These are phyloP conservation scores for Fallopia convolvulus DNA, from an alignment of 148 eudicot genomes.

Conservation along the genomic window DNA sequence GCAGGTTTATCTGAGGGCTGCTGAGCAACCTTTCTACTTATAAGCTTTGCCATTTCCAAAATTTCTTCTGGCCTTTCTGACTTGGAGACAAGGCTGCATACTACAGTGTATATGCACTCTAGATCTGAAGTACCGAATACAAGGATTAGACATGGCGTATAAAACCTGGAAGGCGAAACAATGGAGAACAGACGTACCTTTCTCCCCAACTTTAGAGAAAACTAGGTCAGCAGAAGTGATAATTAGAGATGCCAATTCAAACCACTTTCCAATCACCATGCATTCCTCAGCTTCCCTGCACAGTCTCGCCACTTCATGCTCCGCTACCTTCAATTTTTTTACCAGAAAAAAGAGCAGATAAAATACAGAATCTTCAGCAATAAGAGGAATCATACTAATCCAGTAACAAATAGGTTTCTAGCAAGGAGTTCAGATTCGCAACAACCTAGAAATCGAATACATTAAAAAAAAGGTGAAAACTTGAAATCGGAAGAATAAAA, in stretches of 20 bases:
- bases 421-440: not conserved
- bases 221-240: constrained; percentile 79
- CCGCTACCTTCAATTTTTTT: constrained; percentile 49
- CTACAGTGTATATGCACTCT: constrained; percentile 78
- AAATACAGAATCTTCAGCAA: not conserved
- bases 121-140: constrained; percentile 36
- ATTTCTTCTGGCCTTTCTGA: constrained; percentile 64
- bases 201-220: constrained; percentile 66
- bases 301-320: constrained; percentile 52
- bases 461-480: not conserved
- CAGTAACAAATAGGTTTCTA: not conserved
- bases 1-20: constrained; percentile 85
- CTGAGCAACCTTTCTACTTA: constrained; percentile 57
- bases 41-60: constrained; percentile 73
- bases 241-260: constrained; percentile 73
- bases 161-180: not conserved
- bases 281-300: constrained; percentile 75
- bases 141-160: not conserved
- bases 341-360: not conserved
- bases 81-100: constrained; percentile 68
- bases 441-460: not conserved
- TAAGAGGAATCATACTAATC: not conserved
- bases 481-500: not conserved
- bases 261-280: constrained; percentile 55
- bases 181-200: constrained; percentile 37